Percentiles rank a stretch among this genome's conserved stretches.
These are phyloP conservation scores for Pseudohalonectria lignicola DNA, from an alignment of 2,329 filamentous ascomycete species.

Conservation along the genomic window DNA sequence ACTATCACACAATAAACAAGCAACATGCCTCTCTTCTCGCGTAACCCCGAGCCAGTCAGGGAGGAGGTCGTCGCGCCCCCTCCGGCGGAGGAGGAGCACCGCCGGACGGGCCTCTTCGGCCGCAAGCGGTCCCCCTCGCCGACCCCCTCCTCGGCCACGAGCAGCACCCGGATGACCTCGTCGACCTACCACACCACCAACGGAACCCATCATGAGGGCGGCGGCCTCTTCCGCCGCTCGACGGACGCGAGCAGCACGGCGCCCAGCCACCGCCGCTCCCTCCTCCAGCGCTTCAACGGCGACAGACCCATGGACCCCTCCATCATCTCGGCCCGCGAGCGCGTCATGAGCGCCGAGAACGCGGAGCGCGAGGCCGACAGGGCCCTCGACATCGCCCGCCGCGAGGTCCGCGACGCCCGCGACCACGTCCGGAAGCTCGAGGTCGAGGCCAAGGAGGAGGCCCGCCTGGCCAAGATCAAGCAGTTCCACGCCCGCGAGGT, in stretches of 20 bases:
- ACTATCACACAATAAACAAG: not conserved
- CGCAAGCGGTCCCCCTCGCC: conserved; percentile 16
- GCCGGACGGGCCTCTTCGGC: conserved; percentile 23
- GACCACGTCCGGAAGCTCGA: conserved; percentile 54
- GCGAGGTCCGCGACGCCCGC: conserved; percentile 47
- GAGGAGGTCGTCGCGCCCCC: conserved; percentile 18
- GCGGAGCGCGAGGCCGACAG: conserved; percentile 56
- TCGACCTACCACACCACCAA: conserved; percentile 5
- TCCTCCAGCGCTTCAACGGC: conserved; percentile 32
- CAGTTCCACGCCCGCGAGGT: conserved; percentile 53
- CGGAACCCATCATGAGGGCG: conserved; percentile 11
- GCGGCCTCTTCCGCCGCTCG: conserved; percentile 15
- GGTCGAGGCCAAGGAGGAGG: conserved; percentile 54
- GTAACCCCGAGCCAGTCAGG: conserved; percentile 13
- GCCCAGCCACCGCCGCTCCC: conserved; percentile 18
- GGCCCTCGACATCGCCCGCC: conserved; percentile 45
- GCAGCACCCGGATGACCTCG: conserved; percentile 10
- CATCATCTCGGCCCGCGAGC: conserved; percentile 50
- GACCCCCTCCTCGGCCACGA: conserved; percentile 13
- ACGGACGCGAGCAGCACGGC: conserved; percentile 15
- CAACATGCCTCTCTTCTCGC: conserved; percentile 23
- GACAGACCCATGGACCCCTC: conserved; percentile 41
- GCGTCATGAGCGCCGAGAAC: conserved; percentile 48
- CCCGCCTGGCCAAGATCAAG: conserved; percentile 56
- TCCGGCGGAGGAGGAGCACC: conserved; percentile 12